A percentile compares a stretch with the other conserved stretches of the same genome.
Evolutionary conservation across 306 rosid genomes (phyloP).

Genomic region (Cicer cuneatum): DNA sequence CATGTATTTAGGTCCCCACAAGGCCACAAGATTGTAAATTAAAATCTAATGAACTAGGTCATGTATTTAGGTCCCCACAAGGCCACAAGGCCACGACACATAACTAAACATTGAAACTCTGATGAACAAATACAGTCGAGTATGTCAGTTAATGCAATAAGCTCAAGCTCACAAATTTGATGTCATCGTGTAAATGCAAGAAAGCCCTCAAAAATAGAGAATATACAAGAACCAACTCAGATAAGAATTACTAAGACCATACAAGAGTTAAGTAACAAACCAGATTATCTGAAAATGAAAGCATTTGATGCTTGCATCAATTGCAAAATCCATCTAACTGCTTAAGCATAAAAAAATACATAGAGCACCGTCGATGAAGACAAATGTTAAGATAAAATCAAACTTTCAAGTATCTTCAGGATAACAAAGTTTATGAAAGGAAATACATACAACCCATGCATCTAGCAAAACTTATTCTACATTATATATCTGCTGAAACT

Average conservation of each 20-base stretch:
- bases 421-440: constrained; percentile 9
- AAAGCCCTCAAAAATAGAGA: neutral
- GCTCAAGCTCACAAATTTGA: neutral
- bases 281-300: neutral
- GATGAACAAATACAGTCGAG: neutral
- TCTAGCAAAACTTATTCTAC: constrained; percentile 42
- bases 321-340: constrained; percentile 28
- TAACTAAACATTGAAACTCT: neutral
- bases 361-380: constrained; percentile 2
- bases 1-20: too few species aligned
- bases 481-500: constrained; percentile 31
- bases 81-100: neutral
- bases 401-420: constrained; percentile 32
- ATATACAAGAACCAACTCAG: constrained; percentile 2
- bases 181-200: neutral
- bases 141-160: neutral
- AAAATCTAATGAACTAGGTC: too few species aligned
- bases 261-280: neutral
- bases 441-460: constrained; percentile 29
- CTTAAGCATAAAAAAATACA: constrained; percentile 35
- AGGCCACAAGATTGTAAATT: too few species aligned
- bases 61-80: too few species aligned
- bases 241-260: neutral
- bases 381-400: constrained; percentile 33
- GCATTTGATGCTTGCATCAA: constrained; percentile 22